Percentiles rank a stretch among this genome's conserved stretches.
Evolutionary conservation across 306 rosid genomes (phyloP).

Genomic region (Purshia tridentata): DNA sequence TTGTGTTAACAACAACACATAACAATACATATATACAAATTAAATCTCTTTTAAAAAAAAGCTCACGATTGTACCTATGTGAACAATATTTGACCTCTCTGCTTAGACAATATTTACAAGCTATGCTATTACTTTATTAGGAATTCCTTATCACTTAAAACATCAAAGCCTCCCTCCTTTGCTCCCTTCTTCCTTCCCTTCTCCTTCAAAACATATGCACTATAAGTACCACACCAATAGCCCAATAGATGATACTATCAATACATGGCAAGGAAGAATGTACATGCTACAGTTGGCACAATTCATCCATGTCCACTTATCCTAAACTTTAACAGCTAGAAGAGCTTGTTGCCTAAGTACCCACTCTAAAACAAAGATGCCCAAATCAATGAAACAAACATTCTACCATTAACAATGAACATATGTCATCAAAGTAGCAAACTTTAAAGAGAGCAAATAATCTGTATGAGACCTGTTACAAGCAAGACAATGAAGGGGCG

Average conservation of each 20-base stretch:
- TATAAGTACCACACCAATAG: neutral
- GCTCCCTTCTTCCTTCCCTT: neutral
- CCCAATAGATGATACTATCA: neutral
- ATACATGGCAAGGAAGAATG: neutral
- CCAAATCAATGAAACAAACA: neutral
- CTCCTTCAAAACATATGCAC: neutral
- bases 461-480: slow-evolving; percentile 72
- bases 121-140: neutral
- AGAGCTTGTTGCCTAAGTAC: neutral
- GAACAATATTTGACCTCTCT: neutral
- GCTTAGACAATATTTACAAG: neutral
- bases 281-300: neutral
- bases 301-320: neutral
- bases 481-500: slow-evolving; percentile 74
- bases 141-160: neutral
- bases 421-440: neutral
- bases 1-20: neutral
- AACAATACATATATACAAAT: neutral
- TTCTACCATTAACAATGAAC: neutral
- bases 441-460: neutral
- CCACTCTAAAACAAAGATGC: neutral
- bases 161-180: neutral
- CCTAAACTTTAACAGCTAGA: neutral
- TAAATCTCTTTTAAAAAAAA: neutral
- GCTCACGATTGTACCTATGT: neutral